Base-by-base conservation (phyloP, 2,329 filamentous ascomycete genomes). In the Penicillium crustosum region DNA sequence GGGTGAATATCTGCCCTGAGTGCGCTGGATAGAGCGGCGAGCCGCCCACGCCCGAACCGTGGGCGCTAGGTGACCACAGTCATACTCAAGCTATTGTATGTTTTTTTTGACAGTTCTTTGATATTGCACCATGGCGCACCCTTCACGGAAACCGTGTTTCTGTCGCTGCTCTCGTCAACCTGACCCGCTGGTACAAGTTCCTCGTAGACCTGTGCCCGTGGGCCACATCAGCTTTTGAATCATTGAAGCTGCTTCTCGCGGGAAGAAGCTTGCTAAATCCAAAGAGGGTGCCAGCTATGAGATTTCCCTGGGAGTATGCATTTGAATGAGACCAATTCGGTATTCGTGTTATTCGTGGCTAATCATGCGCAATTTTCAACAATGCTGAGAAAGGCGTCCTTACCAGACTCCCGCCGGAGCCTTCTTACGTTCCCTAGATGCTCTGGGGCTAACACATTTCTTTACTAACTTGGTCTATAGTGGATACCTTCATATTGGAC, bases 401-500 rank as follows among this genome's bases (percentile, higher is more conserved):
- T 21, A 96, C 91, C 19, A 84, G 93, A 68, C 97, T 97, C 78
- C 87, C 93, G 17, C 93, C 93, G 4, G 93, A 97, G 86, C 93
- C 93, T 63, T 96, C 91, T 81, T 89, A 76, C 76, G 85, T 80
- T 57, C 27, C 38, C 25, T 23, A 6, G 3, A 29, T 33, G 23
- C 23, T 17, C 27, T 27, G 7, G 8, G 13, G 3, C 17, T 27
- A 8, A 39, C 13, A 33, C 31, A 25, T 23, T 51, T 10, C 31
- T 27, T 13, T 29, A 17, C 25, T 25, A 42, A 25, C 21, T 42
- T 25, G 6, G 13, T 42, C 13, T 42, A 8, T 27, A 72, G 64
- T 65, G 92, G 92, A 61, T 96, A 96, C 73, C 86, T 97, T 44
- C 93, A 97, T 78, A 96, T 97, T 62, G 93, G 93, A 53, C 93